Conservation (phyloP, 192 early-diverging fungal genomes). For the Geosiphon pyriformis region DNA sequence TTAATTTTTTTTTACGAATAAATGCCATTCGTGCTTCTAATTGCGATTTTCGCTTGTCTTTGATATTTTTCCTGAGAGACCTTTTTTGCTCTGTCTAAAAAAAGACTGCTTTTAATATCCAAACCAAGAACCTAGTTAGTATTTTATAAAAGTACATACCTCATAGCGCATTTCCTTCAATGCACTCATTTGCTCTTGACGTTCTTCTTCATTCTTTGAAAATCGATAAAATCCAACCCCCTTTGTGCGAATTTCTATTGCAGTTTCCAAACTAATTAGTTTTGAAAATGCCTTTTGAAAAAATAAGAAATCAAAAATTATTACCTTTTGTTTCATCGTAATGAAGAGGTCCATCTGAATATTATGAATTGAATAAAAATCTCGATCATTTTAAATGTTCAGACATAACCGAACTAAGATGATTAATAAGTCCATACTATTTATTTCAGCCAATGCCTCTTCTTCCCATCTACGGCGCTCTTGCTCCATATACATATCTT, state of each 20-base stretch:
- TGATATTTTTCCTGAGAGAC: conserved; percentile 17
- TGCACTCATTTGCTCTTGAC: conserved; percentile 55
- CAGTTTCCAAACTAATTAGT: conserved; percentile 14
- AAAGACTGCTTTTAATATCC: background rate
- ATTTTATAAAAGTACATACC: conserved; percentile 17
- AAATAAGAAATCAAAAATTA: conserved; percentile 18
- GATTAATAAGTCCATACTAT: conserved; percentile 9
- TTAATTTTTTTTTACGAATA: conserved; percentile 22
- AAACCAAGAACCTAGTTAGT: background rate
- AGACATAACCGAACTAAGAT: too few species aligned
- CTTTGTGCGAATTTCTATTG: conserved; percentile 53
- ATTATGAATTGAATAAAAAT: too few species aligned
- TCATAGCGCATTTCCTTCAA: conserved; percentile 51
- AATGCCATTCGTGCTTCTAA: conserved; percentile 36
- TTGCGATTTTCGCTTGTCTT: conserved; percentile 34
- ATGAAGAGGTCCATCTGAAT: conserved; percentile 13
- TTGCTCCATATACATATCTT: conserved; percentile 5
- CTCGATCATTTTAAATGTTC: too few species aligned
- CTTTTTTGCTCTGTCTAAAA: conserved; percentile 39
- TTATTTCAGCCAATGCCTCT: conserved; percentile 1
- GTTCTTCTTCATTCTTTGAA: conserved; percentile 56
- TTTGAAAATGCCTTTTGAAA: conserved; percentile 7
- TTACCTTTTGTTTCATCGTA: conserved; percentile 20
- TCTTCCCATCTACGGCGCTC: conserved; percentile 14
- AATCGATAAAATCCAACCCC: conserved; percentile 69